Base-by-base conservation (phyloP, 2,329 filamentous ascomycete species). In the Clarireedia monteithiana region DNA sequence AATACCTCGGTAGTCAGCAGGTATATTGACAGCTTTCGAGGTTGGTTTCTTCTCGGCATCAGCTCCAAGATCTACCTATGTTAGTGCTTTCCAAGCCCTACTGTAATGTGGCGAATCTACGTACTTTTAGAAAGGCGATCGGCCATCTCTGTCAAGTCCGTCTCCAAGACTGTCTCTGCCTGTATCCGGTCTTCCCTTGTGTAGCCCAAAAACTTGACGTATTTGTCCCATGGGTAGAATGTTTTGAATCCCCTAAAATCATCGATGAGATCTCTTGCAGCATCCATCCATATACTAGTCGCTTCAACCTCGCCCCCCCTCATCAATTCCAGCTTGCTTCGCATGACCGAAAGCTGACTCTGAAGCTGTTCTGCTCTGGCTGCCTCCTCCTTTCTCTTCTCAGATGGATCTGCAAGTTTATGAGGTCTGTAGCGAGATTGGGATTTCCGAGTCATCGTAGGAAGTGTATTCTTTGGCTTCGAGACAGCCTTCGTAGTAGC, bases 161-260 rank as follows among this genome's bases (percentile, higher is more conserved):
- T 48, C 51, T 69, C 63, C 14, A 69, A 50, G 23, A 65, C 52
- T 34, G 63, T 64, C 48, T 65, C 60, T 6, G 61, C 64, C 44
- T 65, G 56, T 34, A 55, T 49, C 15, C 51, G 56, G 48, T 60
- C 59, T 20, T 55, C 52, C 10, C 51, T 55, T 6, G 56, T 62
- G 49, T 68, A 70, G 47, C 81, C 75, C 60, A 83, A 70, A 64
- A 83, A 83, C 56, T 75, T 74, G 49, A 84, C 72, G 62, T 84
- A 84, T 66, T 82, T 84, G 57, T 86, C 83, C 81, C 81, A 85
- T 1, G 81, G 77, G 62, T 84, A 86, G 62, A 86, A 85, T 49
- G 79, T 76, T 63, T 81, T 84, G 60, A 81, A 78, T 0, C 80
- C 80, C 59, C 81, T 74, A 64, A 86, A 86, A 58, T 86, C 83